These are phyloP conservation scores for Nannizzia gypsea DNA, from an alignment of 2,329 filamentous ascomycete species.

Conservation along the genomic window DNA sequence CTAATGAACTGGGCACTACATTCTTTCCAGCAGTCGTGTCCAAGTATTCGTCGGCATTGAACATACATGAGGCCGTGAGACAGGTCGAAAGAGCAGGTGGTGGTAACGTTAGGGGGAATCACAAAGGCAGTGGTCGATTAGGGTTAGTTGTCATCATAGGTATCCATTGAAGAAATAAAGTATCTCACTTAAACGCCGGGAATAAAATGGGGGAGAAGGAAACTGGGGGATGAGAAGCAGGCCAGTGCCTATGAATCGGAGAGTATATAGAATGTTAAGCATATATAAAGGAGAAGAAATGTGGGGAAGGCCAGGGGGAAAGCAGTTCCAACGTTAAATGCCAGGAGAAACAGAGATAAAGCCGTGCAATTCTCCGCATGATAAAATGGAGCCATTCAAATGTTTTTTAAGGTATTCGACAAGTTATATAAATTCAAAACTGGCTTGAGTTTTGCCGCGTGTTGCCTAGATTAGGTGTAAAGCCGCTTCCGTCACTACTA, in stretches of 20 bases:
- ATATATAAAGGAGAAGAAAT: background rate
- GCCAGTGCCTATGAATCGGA: background rate
- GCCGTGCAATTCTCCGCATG: background rate
- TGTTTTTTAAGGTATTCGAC: background rate
- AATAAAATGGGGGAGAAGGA: background rate
- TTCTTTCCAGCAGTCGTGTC: background rate
- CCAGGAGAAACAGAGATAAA: background rate
- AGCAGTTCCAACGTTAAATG: background rate
- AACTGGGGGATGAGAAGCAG: background rate
- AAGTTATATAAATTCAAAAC: conserved; percentile 8
- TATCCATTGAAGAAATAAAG: background rate
- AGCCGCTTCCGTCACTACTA: conserved; percentile 21
- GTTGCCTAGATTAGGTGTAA: conserved; percentile 9
- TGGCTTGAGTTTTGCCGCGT: conserved; percentile 17
- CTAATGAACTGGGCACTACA: background rate
- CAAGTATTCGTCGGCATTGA: background rate
- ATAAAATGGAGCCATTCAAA: background rate
- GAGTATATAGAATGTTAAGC: background rate
- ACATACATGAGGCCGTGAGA: background rate
- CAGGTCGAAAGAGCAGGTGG: background rate
- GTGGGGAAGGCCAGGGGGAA: background rate
- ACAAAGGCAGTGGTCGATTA: background rate
- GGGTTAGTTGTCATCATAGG: background rate
- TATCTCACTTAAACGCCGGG: background rate
- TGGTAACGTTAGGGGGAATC: background rate